Conservation (phyloP, 257 asterid species). For the Verbascum thapsus region DNA sequence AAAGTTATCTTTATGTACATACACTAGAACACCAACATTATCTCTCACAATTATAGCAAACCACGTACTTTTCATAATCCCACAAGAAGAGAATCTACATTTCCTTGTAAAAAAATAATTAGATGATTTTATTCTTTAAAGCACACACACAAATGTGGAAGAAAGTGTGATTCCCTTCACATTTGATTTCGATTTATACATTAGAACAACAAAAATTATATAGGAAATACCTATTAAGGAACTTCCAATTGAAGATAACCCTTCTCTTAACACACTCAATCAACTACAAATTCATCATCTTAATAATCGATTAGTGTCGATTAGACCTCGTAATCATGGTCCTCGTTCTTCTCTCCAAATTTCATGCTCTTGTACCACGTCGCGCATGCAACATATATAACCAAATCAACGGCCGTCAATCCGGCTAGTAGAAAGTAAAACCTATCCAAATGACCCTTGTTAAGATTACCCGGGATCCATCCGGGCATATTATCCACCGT, state of each 20-base stretch:
- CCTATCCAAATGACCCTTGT: slow-evolving; percentile 78
- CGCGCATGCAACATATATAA: slow-evolving; percentile 61
- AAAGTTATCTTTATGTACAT: too few species aligned
- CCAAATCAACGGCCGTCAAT: slow-evolving; percentile 65
- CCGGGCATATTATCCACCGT: slow-evolving; percentile 73
- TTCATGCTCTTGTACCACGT: slow-evolving; percentile 67
- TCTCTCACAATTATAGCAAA: too few species aligned
- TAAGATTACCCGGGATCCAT: slow-evolving; percentile 89
- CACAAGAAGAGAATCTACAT: too few species aligned
- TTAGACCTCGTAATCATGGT: slow-evolving; percentile 42
- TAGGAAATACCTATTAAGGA: background rate
- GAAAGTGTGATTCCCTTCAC: slow-evolving; percentile 24
- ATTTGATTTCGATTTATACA: slow-evolving; percentile 4
- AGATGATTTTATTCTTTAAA: slow-evolving; percentile 1
- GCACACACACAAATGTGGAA: slow-evolving; percentile 5
- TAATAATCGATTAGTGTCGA: slow-evolving; percentile 10
- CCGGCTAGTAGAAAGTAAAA: slow-evolving; percentile 84
- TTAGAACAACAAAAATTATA: slow-evolving; percentile 18
- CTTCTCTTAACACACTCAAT: background rate
- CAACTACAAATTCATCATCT: slow-evolving; percentile 22
- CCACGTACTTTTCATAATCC: too few species aligned
- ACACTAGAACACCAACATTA: too few species aligned
- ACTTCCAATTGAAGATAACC: slow-evolving; percentile 6
- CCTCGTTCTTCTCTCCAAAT: slow-evolving; percentile 47
- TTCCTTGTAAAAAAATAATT: background rate